A percentile compares a stretch with the other conserved stretches of the same genome.
These are phyloP conservation scores for Pythium diclinum DNA, from an alignment of 352 stramenopile species.

Conservation along the genomic window DNA sequence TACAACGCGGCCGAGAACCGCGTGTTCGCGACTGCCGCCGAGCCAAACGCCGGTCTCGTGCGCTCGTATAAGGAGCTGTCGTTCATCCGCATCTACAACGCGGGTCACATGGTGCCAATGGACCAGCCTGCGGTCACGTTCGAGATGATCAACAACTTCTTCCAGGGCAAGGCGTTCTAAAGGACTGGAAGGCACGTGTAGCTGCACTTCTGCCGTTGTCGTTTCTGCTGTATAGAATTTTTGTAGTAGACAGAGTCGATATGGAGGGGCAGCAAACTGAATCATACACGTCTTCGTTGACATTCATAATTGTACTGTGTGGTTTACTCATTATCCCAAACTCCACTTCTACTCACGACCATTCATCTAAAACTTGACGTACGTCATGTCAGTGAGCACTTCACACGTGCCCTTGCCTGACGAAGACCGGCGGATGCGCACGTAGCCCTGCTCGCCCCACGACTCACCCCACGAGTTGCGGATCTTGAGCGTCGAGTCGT, in stretches of 20 bases:
- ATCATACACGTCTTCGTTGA: slow-evolving; percentile 1
- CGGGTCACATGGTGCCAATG: slow-evolving; percentile 51
- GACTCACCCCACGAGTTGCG: slow-evolving; percentile 97
- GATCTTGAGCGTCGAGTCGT: slow-evolving; percentile 88
- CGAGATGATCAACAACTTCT: slow-evolving; percentile 58
- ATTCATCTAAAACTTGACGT: slow-evolving; percentile 37
- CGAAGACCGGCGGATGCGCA: slow-evolving; percentile 85
- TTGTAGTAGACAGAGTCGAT: background rate
- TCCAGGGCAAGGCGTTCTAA: slow-evolving; percentile 33
- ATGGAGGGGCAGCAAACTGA: background rate
- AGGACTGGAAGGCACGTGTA: slow-evolving; percentile 41
- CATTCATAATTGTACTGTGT: slow-evolving; percentile 12
- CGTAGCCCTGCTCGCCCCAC: slow-evolving; percentile 95
- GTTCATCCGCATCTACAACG: slow-evolving; percentile 46
- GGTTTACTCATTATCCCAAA: background rate
- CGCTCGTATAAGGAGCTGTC: slow-evolving; percentile 33
- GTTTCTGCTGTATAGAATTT: background rate
- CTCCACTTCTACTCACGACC: slow-evolving; percentile 3
- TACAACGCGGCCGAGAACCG: slow-evolving; percentile 51
- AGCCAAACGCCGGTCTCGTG: slow-evolving; percentile 25
- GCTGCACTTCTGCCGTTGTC: slow-evolving; percentile 45
- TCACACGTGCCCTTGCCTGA: slow-evolving; percentile 46
- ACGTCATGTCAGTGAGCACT: slow-evolving; percentile 56
- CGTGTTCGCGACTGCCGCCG: slow-evolving; percentile 19
- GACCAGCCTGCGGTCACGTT: slow-evolving; percentile 48